Evolutionary conservation across 768 basidiomycete species (phyloP), one percentile per base, ranked within the genome.

Genomic region (Glaciozyma antarctica): DNA sequence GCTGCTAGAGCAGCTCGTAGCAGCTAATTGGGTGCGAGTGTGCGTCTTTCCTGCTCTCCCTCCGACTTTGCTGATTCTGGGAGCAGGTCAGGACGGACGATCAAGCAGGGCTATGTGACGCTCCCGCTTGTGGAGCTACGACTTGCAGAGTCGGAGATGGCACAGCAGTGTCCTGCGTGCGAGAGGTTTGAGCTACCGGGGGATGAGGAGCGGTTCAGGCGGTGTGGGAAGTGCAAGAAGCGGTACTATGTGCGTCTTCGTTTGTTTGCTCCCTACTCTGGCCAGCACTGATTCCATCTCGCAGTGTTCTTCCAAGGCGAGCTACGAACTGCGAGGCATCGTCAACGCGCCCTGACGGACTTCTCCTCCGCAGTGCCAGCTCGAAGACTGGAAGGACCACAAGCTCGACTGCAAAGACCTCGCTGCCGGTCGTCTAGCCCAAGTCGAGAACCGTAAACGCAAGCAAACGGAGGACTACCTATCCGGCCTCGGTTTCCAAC

Each of bases 21-120:
- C 48, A 22, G 66, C 64, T 1, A 47, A 65, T 10, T 64, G 63
- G 43, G 19, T 71, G 28, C 67, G 60, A 49, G 34, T 45, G 64
- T 64, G 22, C n/a, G 65, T 17, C 17, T 0, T 12, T 44, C 32
- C n/a, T 22, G 26, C 19, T 26, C 38, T 26, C 30, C 16, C 44
- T 58, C 47, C 38, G 21, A 43, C 6, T 13, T 10, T 4, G 26
- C 15, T 17, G 38, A 21, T 41, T 7, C 47, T 6, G 12, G 26
- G 0, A 8, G 15, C 63, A 69, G 68, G 5, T 58, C 60, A 22
- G 65, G 63, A 7, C 43, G 62, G 2, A 61, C 60, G 17, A 61
- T 71, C 55, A 65, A 66, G 32, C 69, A 71, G 58, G 72, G 72
- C 1, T 60, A 68, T 52, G 63, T 64, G 10, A 58, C 49, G 1